phyloP scores from a whole-genome alignment of 2,329 filamentous ascomycete species.

The Allantophomopsis lycopodina region DNA sequence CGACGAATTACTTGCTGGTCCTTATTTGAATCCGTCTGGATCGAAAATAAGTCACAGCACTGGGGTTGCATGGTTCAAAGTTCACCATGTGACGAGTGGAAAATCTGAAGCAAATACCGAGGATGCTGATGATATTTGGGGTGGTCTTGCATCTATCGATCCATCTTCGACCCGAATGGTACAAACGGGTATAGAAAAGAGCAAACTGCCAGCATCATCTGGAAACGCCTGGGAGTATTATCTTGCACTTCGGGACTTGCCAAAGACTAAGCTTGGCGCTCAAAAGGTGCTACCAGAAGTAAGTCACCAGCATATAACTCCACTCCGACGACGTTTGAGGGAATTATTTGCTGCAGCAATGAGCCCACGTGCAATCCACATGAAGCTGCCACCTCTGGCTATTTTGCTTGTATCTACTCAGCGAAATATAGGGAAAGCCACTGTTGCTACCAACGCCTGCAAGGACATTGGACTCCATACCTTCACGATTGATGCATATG shows the following conservation, averaged over 20 bases:
- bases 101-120: conserved; percentile 39
- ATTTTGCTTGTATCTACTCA: conserved; percentile 86
- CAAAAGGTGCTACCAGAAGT: conserved; percentile 25
- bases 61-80: conserved; percentile 82
- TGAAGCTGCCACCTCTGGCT: conserved; percentile 78
- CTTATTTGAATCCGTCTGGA: conserved; percentile 31
- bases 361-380: conserved; percentile 71
- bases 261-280: conserved; percentile 29
- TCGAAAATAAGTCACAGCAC: conserved; percentile 17
- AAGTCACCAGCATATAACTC: conserved; percentile 36
- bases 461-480: conserved; percentile 82
- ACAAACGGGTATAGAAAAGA: conserved; percentile 77
- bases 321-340: conserved; percentile 56
- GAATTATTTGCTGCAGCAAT: conserved; percentile 83
- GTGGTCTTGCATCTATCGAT: conserved; percentile 75
- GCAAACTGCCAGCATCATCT: conserved; percentile 62
- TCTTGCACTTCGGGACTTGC: conserved; percentile 58
- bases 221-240: conserved; percentile 84
- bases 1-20: conserved; percentile 41
- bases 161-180: conserved; percentile 78
- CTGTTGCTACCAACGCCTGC: conserved; percentile 62
- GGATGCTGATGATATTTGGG: conserved; percentile 62
- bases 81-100: conserved; percentile 56
- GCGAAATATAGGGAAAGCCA: conserved; percentile 85
- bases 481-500: conserved; percentile 81